These are phyloP conservation scores for Madurella fahalii DNA, from an alignment of 2,329 filamentous ascomycete species.

Conservation along the genomic window DNA sequence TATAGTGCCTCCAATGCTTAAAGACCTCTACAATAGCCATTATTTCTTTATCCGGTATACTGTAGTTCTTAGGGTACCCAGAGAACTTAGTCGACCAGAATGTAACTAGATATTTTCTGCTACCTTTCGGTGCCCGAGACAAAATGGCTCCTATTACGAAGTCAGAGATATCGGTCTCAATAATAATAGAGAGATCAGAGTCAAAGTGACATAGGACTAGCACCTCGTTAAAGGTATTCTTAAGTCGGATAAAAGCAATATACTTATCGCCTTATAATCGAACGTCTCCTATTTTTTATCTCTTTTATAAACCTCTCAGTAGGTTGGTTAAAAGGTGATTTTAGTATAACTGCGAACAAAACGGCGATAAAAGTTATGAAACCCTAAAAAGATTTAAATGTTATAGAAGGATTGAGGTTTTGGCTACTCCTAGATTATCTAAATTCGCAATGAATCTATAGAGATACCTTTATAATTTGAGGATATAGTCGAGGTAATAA, in stretches of 20 bases:
- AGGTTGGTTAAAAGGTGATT: background rate
- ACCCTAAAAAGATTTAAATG: background rate
- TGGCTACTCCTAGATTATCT: background rate
- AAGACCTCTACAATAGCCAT: background rate
- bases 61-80: background rate
- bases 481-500: background rate
- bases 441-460: background rate
- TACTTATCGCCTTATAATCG: background rate
- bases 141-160: background rate
- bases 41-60: background rate
- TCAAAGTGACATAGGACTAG: background rate
- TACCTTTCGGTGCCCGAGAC: background rate
- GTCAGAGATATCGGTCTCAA: background rate
- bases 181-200: background rate
- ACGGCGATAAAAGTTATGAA: background rate
- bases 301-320: background rate
- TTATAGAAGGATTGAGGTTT: background rate
- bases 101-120: background rate
- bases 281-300: background rate
- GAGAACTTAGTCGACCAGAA: slow-evolving; percentile 1
- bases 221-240: background rate
- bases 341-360: background rate
- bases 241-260: background rate
- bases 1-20: background rate
- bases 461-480: background rate